phyloP scores from a whole-genome alignment of 179 eudicot species.

The Silene coronaria region DNA sequence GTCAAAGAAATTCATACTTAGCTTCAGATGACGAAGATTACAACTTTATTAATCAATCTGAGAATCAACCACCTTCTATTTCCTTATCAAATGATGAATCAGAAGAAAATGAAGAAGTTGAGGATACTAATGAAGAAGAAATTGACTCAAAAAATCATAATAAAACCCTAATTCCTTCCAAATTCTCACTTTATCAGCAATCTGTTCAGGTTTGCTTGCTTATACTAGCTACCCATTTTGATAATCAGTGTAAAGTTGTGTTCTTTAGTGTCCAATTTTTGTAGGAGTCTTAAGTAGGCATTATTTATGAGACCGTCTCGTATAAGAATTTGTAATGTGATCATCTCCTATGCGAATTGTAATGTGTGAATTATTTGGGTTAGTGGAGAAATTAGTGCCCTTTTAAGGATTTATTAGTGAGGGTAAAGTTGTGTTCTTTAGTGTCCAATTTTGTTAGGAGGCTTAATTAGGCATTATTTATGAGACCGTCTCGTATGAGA shows the following conservation, averaged over 20 bases:
- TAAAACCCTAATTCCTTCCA: slow-evolving; percentile 43
- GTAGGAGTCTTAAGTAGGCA: background rate
- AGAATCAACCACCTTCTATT: slow-evolving; percentile 28
- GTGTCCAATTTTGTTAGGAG: too few species aligned
- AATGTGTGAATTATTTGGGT: too few species aligned
- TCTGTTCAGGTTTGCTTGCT: slow-evolving; percentile 66
- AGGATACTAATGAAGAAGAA: slow-evolving; percentile 15
- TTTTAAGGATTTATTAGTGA: too few species aligned
- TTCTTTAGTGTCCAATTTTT: background rate
- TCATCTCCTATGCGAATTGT: too few species aligned
- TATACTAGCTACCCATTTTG: background rate
- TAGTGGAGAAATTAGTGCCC: too few species aligned
- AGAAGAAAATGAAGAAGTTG: slow-evolving; percentile 25
- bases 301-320: too few species aligned
- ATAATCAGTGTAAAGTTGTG: background rate
- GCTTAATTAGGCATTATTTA: too few species aligned
- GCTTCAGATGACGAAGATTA: slow-evolving; percentile 35
- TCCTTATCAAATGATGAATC: slow-evolving; percentile 28
- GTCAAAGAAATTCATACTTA: slow-evolving; percentile 36
- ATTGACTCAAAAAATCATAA: slow-evolving; percentile 11
- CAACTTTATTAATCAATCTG: slow-evolving; percentile 17
- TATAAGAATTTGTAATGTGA: too few species aligned
- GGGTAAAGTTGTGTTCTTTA: too few species aligned
- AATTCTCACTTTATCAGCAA: slow-evolving; percentile 79
- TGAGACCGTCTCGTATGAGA: too few species aligned